Percentiles rank a stretch among this genome's conserved stretches.
Evolutionary conservation across 805 yeast species (phyloP).

Genomic region (Metschnikowia amazonensis): DNA sequence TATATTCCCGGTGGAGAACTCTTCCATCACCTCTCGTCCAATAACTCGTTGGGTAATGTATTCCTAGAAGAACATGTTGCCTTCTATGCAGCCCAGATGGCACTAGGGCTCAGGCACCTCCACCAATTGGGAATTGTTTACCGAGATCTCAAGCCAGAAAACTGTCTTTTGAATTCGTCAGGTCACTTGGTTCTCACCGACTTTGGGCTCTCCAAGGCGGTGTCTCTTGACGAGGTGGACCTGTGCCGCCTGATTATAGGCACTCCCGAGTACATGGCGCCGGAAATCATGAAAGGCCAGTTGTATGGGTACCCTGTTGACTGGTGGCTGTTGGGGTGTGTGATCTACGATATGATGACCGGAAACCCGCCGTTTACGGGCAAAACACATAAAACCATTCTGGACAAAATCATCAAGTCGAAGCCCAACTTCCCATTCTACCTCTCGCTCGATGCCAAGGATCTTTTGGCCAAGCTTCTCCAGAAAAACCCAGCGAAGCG

Average conservation of each 20-base stretch:
- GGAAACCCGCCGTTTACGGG: slow-evolving; percentile 47
- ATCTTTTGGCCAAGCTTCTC: slow-evolving; percentile 35
- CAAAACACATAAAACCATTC: slow-evolving; percentile 35
- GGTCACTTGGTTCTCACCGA: slow-evolving; percentile 85
- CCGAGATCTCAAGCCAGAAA: slow-evolving; percentile 87
- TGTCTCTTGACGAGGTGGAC: slow-evolving; percentile 40
- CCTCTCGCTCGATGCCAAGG: slow-evolving; percentile 40
- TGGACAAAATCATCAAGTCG: slow-evolving; percentile 37
- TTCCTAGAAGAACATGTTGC: slow-evolving; percentile 63
- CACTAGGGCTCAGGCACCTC: slow-evolving; percentile 69
- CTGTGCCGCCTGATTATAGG: slow-evolving; percentile 46
- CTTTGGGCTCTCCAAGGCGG: slow-evolving; percentile 64
- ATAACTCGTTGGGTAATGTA: slow-evolving; percentile 37
- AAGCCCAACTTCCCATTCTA: slow-evolving; percentile 39
- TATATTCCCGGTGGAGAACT: slow-evolving; percentile 45
- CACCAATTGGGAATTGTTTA: slow-evolving; percentile 81
- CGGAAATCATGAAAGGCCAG: slow-evolving; percentile 50
- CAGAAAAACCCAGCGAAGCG: slow-evolving; percentile 36
- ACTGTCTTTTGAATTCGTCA: slow-evolving; percentile 68
- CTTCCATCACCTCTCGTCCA: slow-evolving; percentile 36
- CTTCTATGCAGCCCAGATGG: slow-evolving; percentile 76
- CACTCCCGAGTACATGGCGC: slow-evolving; percentile 82
- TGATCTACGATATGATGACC: slow-evolving; percentile 40
- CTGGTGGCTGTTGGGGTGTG: slow-evolving; percentile 48
- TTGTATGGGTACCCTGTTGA: slow-evolving; percentile 50